Conservation (phyloP, 2,329 filamentous ascomycete species). For the Talaromyces funiculosus region DNA sequence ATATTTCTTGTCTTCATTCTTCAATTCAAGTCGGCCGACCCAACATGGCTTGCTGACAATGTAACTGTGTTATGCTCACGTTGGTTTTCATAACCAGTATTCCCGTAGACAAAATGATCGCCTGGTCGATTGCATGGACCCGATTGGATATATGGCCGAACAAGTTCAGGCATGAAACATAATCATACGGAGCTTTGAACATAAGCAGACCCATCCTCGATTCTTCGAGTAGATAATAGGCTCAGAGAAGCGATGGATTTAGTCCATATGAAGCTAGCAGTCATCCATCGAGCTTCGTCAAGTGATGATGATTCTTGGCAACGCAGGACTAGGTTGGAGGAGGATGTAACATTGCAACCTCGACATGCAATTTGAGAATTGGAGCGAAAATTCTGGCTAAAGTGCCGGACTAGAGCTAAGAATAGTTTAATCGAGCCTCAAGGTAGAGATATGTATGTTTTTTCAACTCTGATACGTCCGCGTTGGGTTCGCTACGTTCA, state of each 20-base stretch:
- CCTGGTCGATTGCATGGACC: not conserved
- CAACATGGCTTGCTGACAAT: not conserved
- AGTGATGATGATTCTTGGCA: not conserved
- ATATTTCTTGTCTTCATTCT: not conserved
- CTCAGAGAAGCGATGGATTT: not conserved
- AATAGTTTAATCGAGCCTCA: not conserved
- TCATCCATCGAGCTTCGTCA: not conserved
- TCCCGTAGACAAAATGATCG: not conserved
- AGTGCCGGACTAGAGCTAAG: not conserved
- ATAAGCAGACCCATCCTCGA: not conserved
- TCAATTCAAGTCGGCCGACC: not conserved
- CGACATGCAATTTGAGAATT: not conserved
- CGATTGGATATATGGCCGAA: not conserved
- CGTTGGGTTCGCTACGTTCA: no score
- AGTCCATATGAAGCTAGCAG: not conserved
- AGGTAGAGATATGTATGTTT: not conserved
- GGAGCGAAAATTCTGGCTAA: not conserved
- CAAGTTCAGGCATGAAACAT: not conserved
- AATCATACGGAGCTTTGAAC: not conserved
- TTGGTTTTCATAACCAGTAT: not conserved
- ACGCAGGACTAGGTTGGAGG: not conserved
- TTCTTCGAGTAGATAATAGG: not conserved
- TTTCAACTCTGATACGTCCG: no score
- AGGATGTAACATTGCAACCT: not conserved
- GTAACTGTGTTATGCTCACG: conserved; percentile 5